Conservation (phyloP, 495 filamentous ascomycete genomes). For the Cladorrhinum samala region DNA sequence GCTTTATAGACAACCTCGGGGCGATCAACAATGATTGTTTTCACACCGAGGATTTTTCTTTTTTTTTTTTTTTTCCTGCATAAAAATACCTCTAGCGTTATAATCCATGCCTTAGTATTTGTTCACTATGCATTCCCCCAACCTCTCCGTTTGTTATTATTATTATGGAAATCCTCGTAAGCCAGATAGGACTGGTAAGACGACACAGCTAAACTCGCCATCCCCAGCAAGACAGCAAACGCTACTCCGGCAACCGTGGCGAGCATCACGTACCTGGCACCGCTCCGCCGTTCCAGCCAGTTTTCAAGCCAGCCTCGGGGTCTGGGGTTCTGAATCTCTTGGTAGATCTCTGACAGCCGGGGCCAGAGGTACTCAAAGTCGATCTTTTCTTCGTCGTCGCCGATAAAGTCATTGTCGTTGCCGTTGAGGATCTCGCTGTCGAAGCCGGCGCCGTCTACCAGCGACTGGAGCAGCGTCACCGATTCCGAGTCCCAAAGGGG, state of each 20-base stretch:
- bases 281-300: constrained; percentile 34
- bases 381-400: constrained; percentile 25
- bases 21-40: no score
- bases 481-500: constrained; percentile 30
- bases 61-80: no score
- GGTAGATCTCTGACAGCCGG: constrained; percentile 28
- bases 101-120: no score
- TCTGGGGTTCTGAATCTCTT: constrained; percentile 31
- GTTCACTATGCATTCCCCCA: no score
- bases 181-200: not conserved
- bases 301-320: constrained; percentile 28
- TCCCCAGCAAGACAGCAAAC: constrained; percentile 12
- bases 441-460: constrained; percentile 20
- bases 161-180: no score
- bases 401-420: constrained; percentile 25
- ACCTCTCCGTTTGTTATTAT: no score
- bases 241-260: constrained; percentile 32
- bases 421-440: constrained; percentile 29
- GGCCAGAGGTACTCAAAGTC: constrained; percentile 28
- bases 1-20: no score
- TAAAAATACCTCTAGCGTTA: no score
- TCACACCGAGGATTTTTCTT: no score
- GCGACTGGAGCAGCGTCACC: constrained; percentile 19
- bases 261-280: constrained; percentile 33
- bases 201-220: not conserved